These are phyloP conservation scores for Hirschfeldia incana DNA, from an alignment of 345 rosid genomes.

Conservation along the genomic window DNA sequence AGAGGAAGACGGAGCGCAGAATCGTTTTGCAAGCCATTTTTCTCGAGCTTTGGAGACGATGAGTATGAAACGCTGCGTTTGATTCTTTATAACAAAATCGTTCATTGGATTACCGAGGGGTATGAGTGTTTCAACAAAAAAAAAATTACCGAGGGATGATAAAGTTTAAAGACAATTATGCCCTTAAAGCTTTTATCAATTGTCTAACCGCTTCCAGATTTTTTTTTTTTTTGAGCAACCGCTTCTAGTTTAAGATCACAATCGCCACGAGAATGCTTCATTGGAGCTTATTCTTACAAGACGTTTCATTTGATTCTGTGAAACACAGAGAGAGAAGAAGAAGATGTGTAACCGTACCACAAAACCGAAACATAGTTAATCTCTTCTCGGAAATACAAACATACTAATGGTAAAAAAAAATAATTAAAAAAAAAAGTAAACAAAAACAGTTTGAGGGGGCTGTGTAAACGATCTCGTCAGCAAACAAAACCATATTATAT, in stretches of 20 bases:
- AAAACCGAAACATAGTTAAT: not conserved
- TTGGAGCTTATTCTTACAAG: not conserved
- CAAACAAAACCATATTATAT: not conserved
- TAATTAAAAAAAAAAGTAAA: not conserved
- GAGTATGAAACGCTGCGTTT: conserved; percentile 20
- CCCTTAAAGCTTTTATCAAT: not conserved
- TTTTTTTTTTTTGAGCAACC: too few relatives aligned
- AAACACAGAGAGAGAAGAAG: not conserved
- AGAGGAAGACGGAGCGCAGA: conserved; percentile 54
- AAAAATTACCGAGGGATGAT: not conserved
- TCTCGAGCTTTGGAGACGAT: conserved; percentile 7
- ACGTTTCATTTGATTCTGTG: not conserved
- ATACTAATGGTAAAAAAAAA: not conserved
- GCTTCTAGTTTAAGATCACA: too few relatives aligned
- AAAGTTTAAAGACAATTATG: conserved; percentile 10
- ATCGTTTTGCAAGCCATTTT: conserved; percentile 76
- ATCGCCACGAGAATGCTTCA: not conserved
- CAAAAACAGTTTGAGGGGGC: not conserved
- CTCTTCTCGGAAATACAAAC: not conserved
- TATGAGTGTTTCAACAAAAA: too few relatives aligned
- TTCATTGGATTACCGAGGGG: not conserved
- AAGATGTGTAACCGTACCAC: not conserved
- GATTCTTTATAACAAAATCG: conserved; percentile 1
- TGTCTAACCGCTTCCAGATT: not conserved
- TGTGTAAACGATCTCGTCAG: not conserved